phyloP scores from a whole-genome alignment of 2,329 filamentous ascomycete species.

The Epicoccum sorghinum region DNA sequence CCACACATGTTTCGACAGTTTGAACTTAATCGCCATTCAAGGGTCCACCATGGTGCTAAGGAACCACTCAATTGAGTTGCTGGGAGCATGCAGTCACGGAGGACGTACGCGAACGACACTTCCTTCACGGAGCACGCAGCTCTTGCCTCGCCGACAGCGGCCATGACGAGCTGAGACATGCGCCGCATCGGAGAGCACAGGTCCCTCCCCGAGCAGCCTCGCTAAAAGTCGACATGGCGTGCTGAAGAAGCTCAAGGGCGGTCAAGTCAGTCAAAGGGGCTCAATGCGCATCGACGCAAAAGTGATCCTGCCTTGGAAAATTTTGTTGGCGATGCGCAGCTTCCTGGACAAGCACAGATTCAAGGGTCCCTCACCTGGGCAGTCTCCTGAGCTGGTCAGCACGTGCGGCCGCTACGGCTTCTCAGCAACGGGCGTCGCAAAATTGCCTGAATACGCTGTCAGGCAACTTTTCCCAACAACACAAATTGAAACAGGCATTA shows the following conservation, averaged over 20 bases:
- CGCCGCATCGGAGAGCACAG: conserved; percentile 9
- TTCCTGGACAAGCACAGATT: not conserved
- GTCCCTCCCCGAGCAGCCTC: conserved; percentile 5
- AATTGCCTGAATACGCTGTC: not conserved
- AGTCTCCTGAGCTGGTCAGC: not conserved
- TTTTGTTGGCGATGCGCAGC: conserved; percentile 5
- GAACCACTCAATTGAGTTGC: not conserved
- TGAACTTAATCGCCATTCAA: conserved; percentile 5
- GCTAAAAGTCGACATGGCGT: conserved; percentile 10
- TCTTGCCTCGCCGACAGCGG: not conserved
- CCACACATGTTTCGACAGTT: conserved; percentile 1
- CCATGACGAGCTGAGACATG: not conserved
- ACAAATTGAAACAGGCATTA: not conserved
- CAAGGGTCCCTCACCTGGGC: not conserved
- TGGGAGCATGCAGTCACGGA: conserved; percentile 7
- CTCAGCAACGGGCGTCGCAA: not conserved
- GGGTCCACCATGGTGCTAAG: conserved; percentile 4
- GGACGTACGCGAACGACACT: not conserved
- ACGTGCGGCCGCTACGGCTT: conserved; percentile 1
- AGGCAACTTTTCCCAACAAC: not conserved
- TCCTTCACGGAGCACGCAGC: conserved; percentile 1
- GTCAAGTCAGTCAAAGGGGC: conserved; percentile 7
- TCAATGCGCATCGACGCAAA: not conserved
- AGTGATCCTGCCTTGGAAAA: not conserved
- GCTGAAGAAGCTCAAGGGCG: conserved; percentile 4